Base-by-base conservation (phyloP, 805 yeast genomes). In the Saturnispora ahearnii region DNA sequence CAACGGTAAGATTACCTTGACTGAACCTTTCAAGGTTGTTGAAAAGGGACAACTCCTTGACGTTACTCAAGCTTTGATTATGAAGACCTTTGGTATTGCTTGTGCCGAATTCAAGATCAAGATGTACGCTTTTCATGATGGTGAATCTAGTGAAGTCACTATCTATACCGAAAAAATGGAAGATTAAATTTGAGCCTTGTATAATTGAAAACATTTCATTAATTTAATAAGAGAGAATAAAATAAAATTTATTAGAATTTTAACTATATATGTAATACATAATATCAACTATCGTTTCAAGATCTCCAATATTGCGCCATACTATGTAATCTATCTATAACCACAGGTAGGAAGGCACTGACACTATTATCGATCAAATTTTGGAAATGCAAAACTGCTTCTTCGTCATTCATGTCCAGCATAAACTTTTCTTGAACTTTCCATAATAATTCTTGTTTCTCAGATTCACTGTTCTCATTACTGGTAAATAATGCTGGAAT, bases 221-320 rank as follows among this genome's bases (percentile, higher is more conserved):
- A 36, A n/a, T 36, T 15, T 36, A 21, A 12, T 36, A 36, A 36
- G 21, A 36, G 24, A 36, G 40, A 18, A 31, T 15, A 43, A 21
- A 38, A 18, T 21, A 22, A 37, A 37, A 21, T 21, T 22, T 11
- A 21, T 5, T 37, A 13, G n/a, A 21, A 22, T 10, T 18, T 21
- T 9, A 21, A 15, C 41, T 21, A 37, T 37, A 10, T 26, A 6
- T 26, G 9, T 26, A 26, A 26, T 18, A 2, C 24, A 24, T 9
- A 38, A 26, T 13, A 12, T 26, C 28, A 15, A 31, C n/a, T 26
- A 13, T 18, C 13, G 15, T 18, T 12, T 57, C 45, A 91, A 0
- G 97, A 89, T 53, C 99, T 72, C 99, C 99, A 95, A 62, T 93
- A 93, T 62, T 93, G 99, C 0, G 99, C 97, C 62, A 93, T 74